Percentiles rank a stretch among this genome's conserved stretches.
Conservation (phyloP, 495 filamentous ascomycete genomes). For the Lichina pygmaea region DNA sequence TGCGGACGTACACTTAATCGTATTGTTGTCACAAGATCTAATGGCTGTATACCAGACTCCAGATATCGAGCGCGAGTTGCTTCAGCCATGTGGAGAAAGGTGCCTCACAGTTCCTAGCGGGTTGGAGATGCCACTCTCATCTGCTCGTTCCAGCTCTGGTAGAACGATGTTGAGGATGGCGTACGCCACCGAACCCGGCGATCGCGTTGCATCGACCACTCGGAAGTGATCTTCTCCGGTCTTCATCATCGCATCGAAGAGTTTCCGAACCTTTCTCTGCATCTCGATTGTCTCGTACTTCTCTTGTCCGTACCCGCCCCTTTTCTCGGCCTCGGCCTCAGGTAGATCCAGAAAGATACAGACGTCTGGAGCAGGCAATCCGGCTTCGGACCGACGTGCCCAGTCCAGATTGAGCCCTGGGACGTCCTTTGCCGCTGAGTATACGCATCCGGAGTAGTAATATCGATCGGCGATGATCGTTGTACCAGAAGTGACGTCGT, state of each 20-base stretch:
- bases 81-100: too few species aligned
- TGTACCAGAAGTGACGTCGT: constrained; percentile 31
- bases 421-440: constrained; percentile 76
- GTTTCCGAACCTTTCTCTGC: constrained; percentile 49
- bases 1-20: too few species aligned
- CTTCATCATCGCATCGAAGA: constrained; percentile 33
- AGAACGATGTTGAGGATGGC: too few species aligned
- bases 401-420: constrained; percentile 41
- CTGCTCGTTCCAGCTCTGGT: too few species aligned
- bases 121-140: too few species aligned
- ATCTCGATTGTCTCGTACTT: constrained; percentile 68
- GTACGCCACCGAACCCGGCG: too few species aligned
- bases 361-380: constrained; percentile 65
- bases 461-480: constrained; percentile 79
- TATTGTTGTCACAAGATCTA: too few species aligned
- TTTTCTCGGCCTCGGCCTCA: constrained; percentile 36
- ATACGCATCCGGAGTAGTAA: constrained; percentile 79
- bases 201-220: background rate
- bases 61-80: too few species aligned
- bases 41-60: too few species aligned
- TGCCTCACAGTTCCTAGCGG: too few species aligned
- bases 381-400: constrained; percentile 60
- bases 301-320: constrained; percentile 71
- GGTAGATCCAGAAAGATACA: constrained; percentile 69
- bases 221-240: background rate